A percentile compares a stretch with the other conserved stretches of the same genome.
Conservation (phyloP, 306 rosid genomes). For the Malus sieversii region DNA sequence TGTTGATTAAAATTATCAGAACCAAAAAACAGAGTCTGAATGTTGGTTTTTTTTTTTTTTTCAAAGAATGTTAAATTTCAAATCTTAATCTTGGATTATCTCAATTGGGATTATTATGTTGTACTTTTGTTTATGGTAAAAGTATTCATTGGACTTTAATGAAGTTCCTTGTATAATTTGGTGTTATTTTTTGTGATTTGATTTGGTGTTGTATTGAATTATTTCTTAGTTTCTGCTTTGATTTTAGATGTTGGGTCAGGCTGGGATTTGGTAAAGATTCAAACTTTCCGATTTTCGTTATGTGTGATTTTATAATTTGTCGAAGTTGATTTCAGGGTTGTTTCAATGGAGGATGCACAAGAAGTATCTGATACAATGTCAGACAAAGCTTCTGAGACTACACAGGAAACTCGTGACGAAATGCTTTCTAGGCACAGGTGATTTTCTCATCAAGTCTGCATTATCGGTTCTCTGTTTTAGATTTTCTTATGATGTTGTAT, state of each 20-base stretch:
- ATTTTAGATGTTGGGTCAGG: neutral
- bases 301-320: neutral
- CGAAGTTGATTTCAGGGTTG: constrained; percentile 30
- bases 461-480: neutral
- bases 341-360: constrained; percentile 56
- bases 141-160: neutral
- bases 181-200: neutral
- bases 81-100: neutral
- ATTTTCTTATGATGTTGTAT: neutral
- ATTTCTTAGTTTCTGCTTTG: neutral
- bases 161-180: neutral
- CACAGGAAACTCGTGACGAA: constrained; percentile 68
- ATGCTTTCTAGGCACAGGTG: constrained; percentile 63
- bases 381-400: constrained; percentile 30
- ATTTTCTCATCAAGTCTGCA: neutral
- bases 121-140: neutral
- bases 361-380: constrained; percentile 41
- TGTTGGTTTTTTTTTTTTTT: neutral
- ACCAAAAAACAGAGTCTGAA: neutral
- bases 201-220: neutral
- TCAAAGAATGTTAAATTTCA: neutral
- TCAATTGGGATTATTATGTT: neutral
- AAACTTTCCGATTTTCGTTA: neutral
- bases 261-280: neutral
- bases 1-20: neutral